These are phyloP conservation scores for Melocanna baccifera DNA, from an alignment of 176 grass and related monocot genomes.

Conservation along the genomic window DNA sequence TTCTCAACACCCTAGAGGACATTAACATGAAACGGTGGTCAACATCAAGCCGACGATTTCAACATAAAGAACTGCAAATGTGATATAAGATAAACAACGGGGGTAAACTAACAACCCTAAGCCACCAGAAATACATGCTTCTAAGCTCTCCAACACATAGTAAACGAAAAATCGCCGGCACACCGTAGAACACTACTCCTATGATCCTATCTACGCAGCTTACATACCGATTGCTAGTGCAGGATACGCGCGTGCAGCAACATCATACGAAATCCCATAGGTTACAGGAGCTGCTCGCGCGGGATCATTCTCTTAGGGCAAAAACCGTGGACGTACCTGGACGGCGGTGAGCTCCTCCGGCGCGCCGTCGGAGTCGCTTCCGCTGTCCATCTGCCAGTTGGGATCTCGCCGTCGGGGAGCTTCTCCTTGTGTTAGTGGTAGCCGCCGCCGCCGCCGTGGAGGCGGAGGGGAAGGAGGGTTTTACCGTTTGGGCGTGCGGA, in stretches of 20 bases:
- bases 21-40: not conserved
- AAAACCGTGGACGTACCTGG: constrained; percentile 24
- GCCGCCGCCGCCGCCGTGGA: not conserved
- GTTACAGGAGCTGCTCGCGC: not conserved
- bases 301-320: not conserved
- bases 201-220: not conserved
- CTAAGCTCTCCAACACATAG: not conserved
- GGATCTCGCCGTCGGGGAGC: not conserved
- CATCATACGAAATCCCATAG: not conserved
- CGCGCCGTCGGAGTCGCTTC: constrained; percentile 43
- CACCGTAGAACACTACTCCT: not conserved
- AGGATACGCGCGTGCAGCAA: not conserved
- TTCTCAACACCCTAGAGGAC: constrained; percentile 44
- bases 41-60: not conserved
- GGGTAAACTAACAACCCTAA: not conserved
- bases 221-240: not conserved
- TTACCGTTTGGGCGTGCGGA: not conserved
- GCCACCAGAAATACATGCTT: not conserved
- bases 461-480: constrained; percentile 20
- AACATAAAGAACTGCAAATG: not conserved
- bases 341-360: constrained; percentile 58
- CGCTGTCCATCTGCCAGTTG: constrained; percentile 33
- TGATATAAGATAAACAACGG: not conserved
- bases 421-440: not conserved
- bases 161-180: not conserved